Conservation (phyloP, 2,329 filamentous ascomycete genomes). For the Fusarium sambucinum region DNA sequence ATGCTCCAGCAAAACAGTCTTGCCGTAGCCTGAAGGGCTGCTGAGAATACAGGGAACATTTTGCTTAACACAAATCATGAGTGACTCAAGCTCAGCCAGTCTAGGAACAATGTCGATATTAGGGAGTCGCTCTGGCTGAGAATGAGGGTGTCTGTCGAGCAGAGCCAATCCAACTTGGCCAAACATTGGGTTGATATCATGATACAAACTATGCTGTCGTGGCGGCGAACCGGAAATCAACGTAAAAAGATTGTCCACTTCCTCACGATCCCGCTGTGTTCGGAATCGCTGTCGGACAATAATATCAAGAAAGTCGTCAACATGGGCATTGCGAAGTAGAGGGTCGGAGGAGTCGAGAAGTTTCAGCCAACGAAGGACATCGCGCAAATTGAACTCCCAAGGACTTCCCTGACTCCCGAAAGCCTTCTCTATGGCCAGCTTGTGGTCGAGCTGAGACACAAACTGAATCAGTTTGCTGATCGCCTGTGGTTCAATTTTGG, state of each 20-base stretch:
- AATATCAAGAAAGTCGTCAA: conserved; percentile 82
- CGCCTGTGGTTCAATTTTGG: conserved; percentile 68
- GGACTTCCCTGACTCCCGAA: conserved; percentile 78
- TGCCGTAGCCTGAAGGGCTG: conserved; percentile 86
- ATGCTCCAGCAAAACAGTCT: conserved; percentile 82
- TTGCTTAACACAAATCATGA: conserved; percentile 88
- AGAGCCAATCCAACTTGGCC: conserved; percentile 85
- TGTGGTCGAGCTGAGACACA: conserved; percentile 81
- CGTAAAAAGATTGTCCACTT: conserved; percentile 75
- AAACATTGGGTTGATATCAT: conserved; percentile 73
- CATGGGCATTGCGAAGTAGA: conserved; percentile 69
- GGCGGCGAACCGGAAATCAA: conserved; percentile 68
- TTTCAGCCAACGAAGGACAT: conserved; percentile 88
- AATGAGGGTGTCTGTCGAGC: conserved; percentile 69
- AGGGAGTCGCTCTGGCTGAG: conserved; percentile 65
- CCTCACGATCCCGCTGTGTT: conserved; percentile 72
- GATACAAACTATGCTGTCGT: conserved; percentile 74
- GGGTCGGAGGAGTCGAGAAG: conserved; percentile 66
- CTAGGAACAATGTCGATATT: conserved; percentile 65
- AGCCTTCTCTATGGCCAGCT: conserved; percentile 70
- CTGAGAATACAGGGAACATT: conserved; percentile 91
- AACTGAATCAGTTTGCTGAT: conserved; percentile 80
- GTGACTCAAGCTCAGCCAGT: conserved; percentile 82
- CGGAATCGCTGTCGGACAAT: conserved; percentile 92
- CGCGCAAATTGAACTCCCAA: conserved; percentile 96